Evolutionary conservation across 176 grass and related monocot species (phyloP).

Genomic region (Puya raimondii): DNA sequence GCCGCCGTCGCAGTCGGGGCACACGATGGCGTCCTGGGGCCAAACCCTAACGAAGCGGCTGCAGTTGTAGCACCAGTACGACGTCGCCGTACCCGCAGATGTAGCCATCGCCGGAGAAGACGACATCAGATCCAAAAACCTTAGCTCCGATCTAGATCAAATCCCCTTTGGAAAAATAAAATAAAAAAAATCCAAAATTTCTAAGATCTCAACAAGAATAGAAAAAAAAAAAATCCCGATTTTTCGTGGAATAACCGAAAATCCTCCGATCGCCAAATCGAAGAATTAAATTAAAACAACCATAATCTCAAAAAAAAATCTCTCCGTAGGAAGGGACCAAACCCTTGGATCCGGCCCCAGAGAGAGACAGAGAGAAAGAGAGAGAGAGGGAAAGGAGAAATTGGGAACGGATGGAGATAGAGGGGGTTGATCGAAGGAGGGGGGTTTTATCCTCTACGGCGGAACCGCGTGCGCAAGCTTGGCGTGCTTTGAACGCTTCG

Average conservation of each 20-base stretch:
- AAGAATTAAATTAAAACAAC: no score
- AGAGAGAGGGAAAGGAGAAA: neutral
- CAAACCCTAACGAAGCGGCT: slow-evolving; percentile 56
- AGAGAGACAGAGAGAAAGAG: neutral
- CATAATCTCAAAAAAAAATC: neutral
- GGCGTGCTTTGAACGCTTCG: neutral
- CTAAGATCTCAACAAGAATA: neutral
- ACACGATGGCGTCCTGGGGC: slow-evolving; percentile 38
- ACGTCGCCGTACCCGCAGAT: slow-evolving; percentile 12
- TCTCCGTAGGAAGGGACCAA: neutral
- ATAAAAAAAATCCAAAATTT: neutral
- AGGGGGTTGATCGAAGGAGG: neutral
- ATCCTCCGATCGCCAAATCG: neutral
- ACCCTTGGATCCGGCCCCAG: neutral
- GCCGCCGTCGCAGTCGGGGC: slow-evolving; percentile 65
- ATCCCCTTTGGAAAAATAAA: no score
- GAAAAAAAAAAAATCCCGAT: neutral
- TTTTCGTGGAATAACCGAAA: neutral
- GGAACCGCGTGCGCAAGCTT: neutral
- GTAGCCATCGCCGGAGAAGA: slow-evolving; percentile 17
- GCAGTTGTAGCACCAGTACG: slow-evolving; percentile 75
- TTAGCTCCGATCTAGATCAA: no score
- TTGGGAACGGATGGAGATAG: neutral
- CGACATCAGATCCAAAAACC: slow-evolving; percentile 32
- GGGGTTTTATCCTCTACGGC: neutral